phyloP scores from a whole-genome alignment of 169 alveolate genomes.

The Babesia bovis region DNA sequence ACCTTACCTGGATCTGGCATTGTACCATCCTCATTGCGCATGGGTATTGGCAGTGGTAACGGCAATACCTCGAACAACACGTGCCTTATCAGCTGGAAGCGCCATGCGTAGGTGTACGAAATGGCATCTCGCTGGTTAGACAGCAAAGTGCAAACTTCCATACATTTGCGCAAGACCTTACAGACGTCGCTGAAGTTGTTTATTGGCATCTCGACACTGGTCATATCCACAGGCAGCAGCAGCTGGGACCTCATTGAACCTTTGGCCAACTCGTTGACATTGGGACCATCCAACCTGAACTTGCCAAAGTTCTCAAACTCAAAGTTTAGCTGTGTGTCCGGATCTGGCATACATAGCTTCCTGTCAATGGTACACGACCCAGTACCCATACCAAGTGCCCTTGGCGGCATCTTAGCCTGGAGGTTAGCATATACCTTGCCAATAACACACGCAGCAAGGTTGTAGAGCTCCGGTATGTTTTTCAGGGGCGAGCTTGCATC shows the following conservation, averaged over 20 bases:
- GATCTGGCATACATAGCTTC: conserved; percentile 35
- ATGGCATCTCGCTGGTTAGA: conserved; percentile 66
- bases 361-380: conserved; percentile 73
- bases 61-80: conserved; percentile 60
- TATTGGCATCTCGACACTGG: conserved; percentile 56
- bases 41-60: conserved; percentile 51
- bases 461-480: conserved; percentile 50
- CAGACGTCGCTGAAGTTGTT: conserved; percentile 52
- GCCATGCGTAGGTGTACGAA: conserved; percentile 60
- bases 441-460: conserved; percentile 59
- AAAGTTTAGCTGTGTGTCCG: conserved; percentile 31
- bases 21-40: conserved; percentile 35
- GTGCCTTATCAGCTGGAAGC: conserved; percentile 61
- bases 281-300: conserved; percentile 77
- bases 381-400: conserved; percentile 68
- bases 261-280: conserved; percentile 73
- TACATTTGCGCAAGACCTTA: conserved; percentile 51
- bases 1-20: conserved; percentile 21
- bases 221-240: conserved; percentile 55
- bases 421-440: conserved; percentile 51
- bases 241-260: conserved; percentile 65
- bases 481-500: conserved; percentile 34
- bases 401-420: conserved; percentile 56
- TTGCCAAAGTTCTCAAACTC: conserved; percentile 71
- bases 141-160: conserved; percentile 46